Evolutionary conservation across 768 basidiomycete species (phyloP).

Genomic region (Roridomyces roridus): DNA sequence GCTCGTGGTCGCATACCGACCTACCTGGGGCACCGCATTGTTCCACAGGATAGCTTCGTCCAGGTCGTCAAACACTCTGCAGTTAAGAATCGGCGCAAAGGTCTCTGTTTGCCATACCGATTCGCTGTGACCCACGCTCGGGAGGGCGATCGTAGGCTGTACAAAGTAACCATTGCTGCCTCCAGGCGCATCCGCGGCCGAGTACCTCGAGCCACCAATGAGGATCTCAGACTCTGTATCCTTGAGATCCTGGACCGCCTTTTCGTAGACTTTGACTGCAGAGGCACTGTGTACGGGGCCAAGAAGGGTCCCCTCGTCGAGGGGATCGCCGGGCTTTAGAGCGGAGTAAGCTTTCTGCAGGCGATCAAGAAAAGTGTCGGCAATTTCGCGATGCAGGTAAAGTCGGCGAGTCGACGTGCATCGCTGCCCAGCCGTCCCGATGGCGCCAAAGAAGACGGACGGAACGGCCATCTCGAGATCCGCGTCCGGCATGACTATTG

Average conservation of each 20-base stretch:
- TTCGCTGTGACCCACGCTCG: slow-evolving; percentile 59
- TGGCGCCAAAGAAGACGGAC: slow-evolving; percentile 91
- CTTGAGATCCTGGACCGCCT: slow-evolving; percentile 66
- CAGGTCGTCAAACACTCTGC: slow-evolving; percentile 84
- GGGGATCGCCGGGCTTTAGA: slow-evolving; percentile 85
- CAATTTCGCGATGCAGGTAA: slow-evolving; percentile 84
- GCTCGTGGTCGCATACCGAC: slow-evolving; percentile 15
- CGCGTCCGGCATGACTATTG: slow-evolving; percentile 93
- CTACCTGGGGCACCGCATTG: slow-evolving; percentile 83
- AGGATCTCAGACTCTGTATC: slow-evolving; percentile 77
- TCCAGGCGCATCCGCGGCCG: slow-evolving; percentile 29
- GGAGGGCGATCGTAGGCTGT: slow-evolving; percentile 82
- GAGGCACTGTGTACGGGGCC: slow-evolving; percentile 84
- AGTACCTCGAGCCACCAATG: slow-evolving; percentile 69
- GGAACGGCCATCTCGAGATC: slow-evolving; percentile 90
- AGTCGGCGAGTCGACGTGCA: slow-evolving; percentile 94
- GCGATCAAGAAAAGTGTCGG: slow-evolving; percentile 74
- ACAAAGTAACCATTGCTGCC: slow-evolving; percentile 86
- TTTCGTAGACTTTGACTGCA: slow-evolving; percentile 70
- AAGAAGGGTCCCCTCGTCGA: slow-evolving; percentile 72
- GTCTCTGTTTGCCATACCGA: slow-evolving; percentile 80
- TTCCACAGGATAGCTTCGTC: slow-evolving; percentile 91
- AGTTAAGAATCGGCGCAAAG: slow-evolving; percentile 90
- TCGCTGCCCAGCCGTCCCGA: slow-evolving; percentile 77
- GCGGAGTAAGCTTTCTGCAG: slow-evolving; percentile 77